Evolutionary conservation across 1,284 basidiomycete species (phyloP).

Genomic region (Pholiota adiposa): DNA sequence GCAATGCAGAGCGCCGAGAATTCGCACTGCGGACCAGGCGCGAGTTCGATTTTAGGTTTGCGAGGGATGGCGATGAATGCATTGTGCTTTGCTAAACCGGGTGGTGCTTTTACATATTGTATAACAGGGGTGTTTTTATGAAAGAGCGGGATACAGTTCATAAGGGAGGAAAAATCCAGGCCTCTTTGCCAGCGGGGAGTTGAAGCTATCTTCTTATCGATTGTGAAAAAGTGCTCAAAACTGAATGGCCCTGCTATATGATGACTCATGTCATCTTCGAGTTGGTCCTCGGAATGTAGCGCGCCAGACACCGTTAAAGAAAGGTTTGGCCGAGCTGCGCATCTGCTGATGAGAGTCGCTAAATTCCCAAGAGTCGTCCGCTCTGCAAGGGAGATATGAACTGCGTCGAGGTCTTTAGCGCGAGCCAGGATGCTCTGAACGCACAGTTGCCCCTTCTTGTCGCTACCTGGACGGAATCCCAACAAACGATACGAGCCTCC

Average conservation of each 20-base stretch:
- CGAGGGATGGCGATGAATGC: neutral
- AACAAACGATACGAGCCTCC: neutral
- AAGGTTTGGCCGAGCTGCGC: neutral
- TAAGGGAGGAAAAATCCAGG: neutral
- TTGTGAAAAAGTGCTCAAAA: neutral
- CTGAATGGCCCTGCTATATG: neutral
- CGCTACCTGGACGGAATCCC: neutral
- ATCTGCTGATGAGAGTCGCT: neutral
- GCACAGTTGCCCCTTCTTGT: neutral
- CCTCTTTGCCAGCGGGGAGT: neutral
- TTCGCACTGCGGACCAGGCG: neutral
- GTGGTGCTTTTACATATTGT: neutral
- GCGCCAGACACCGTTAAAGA: neutral
- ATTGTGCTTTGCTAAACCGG: neutral
- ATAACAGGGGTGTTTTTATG: neutral
- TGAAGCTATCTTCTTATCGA: neutral
- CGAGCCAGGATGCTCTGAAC: neutral
- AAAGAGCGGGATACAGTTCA: neutral
- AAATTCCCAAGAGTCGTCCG: neutral
- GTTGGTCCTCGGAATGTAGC: neutral
- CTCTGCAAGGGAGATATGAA: neutral
- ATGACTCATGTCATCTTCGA: neutral
- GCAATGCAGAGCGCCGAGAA: slow-evolving; percentile 6
- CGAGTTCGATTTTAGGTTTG: neutral
- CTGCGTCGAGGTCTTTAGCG: neutral